These are phyloP conservation scores for Populus davidiana DNA, from an alignment of 345 rosid species.

Conservation along the genomic window DNA sequence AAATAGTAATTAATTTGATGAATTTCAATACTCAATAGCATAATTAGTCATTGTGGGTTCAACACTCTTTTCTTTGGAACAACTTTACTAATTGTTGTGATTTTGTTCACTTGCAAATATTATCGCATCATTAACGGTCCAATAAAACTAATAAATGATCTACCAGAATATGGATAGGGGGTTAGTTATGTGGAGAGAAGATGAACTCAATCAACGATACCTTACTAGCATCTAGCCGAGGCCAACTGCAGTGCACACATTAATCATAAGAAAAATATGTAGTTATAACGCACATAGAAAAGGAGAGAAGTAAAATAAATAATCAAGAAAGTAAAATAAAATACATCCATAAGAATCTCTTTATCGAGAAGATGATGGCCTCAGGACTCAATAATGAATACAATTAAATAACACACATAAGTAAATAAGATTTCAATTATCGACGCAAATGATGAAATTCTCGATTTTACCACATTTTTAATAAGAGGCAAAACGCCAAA, in stretches of 20 bases:
- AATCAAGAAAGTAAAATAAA: no score
- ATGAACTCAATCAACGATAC: not conserved
- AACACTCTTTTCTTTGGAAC: no score
- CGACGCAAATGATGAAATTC: not conserved
- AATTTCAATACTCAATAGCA: no score
- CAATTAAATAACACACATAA: not conserved
- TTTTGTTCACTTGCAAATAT: no score
- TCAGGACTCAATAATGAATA: fast-evolving
- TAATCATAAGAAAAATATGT: not conserved
- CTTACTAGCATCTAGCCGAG: not conserved
- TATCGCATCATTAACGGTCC: not conserved
- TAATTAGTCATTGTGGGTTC: no score
- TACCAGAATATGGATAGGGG: fast-evolving
- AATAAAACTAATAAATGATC: not conserved
- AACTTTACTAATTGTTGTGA: no score
- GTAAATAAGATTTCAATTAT: not conserved
- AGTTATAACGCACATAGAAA: not conserved
- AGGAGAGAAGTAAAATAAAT: not conserved
- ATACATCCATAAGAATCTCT: no score
- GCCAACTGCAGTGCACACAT: not conserved
- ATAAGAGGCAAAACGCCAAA: not conserved
- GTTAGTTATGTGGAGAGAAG: fast-evolving
- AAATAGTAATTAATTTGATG: no score
- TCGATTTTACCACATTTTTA: not conserved
- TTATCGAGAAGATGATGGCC: no score